Evolutionary conservation across 768 basidiomycete species (phyloP), one percentile per base, ranked within the genome.

Genomic region (Kwoniella sp.): DNA sequence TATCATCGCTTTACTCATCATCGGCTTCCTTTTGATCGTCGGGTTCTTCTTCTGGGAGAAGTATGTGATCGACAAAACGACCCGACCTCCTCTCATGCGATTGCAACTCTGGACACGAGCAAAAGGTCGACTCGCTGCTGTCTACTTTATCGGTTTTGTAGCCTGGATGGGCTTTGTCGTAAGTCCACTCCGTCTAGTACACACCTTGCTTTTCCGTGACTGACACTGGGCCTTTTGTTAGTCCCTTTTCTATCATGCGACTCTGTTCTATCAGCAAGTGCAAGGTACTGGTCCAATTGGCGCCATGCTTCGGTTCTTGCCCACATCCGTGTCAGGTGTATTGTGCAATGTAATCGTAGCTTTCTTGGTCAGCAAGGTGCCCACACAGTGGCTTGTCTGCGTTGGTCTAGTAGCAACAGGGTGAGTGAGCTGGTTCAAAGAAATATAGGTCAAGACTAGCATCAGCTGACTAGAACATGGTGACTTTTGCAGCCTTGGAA

Each of bases 11-110:
- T 83, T 88, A 4, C 82, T 92, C 30, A 78, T 90, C 55, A 40
- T 88, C n/a, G 88, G 88, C 1, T 79, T 90, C 1, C 15, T 87
- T n/a, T 69, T 90, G 21, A 60, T 89, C 9, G 78, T 72, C 2
- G 52, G 80, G 1, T 93, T 92, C 81, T 58, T 88, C 49, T 63
- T 77, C 26, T 92, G 89, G 89, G 87, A 92, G 68, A 71, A 80
- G 56, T 83, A 84, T 70, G 81, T 92, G 33, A 88, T 89, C 64
- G 68, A 55, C 19, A 67, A 71, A 4, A 67, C 69, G 13, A 58
- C 65, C n/a, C 47, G 68, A 29, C 76, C 73, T 15, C 79, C 79
- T 19, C 63, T 80, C n/a, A 76, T 79, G 72, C 62, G 76, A 13
- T 65, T 79, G 19, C 65, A 74, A 47, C 61, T 80, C 19, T 80